Conservation (phyloP, 371 early-diverging fungal species). For the Batrachochytrium dendrobatidis region DNA sequence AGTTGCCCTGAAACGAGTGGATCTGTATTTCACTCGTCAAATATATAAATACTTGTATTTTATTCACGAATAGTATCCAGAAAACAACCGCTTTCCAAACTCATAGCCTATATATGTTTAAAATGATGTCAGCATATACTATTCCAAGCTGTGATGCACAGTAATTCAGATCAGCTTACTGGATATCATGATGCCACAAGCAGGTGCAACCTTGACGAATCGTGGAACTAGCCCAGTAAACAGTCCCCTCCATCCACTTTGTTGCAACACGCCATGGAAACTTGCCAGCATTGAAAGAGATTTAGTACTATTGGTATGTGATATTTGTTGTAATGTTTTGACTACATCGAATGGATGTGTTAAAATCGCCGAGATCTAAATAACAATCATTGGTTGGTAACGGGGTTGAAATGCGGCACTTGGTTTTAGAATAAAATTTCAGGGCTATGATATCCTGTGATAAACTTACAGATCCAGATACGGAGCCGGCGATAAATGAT, state of each 20-base stretch:
- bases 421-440: too few species aligned
- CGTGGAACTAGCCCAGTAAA: conserved; percentile 67
- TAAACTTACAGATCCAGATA: conserved; percentile 29
- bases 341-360: conserved; percentile 96
- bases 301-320: not conserved
- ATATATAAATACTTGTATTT: too few species aligned
- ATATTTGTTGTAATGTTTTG: conserved; percentile 78
- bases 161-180: too few species aligned
- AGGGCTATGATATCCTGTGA: too few species aligned
- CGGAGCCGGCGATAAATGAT: conserved; percentile 30
- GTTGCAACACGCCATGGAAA: conserved; percentile 51
- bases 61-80: too few species aligned
- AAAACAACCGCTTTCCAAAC: conserved; percentile 32
- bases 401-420: too few species aligned
- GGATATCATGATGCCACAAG: conserved; percentile 94
- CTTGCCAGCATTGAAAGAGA: conserved; percentile 15
- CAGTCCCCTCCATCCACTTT: conserved; percentile 68
- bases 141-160: too few species aligned
- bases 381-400: conserved; percentile 1
- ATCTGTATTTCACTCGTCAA: too few species aligned
- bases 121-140: too few species aligned
- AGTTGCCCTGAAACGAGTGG: too few species aligned
- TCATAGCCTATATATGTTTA: too few species aligned
- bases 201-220: conserved; percentile 84
- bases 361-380: conserved; percentile 74